Conservation (phyloP, 2,329 filamentous ascomycete genomes). For the Phialemonium atrogriseum region DNA sequence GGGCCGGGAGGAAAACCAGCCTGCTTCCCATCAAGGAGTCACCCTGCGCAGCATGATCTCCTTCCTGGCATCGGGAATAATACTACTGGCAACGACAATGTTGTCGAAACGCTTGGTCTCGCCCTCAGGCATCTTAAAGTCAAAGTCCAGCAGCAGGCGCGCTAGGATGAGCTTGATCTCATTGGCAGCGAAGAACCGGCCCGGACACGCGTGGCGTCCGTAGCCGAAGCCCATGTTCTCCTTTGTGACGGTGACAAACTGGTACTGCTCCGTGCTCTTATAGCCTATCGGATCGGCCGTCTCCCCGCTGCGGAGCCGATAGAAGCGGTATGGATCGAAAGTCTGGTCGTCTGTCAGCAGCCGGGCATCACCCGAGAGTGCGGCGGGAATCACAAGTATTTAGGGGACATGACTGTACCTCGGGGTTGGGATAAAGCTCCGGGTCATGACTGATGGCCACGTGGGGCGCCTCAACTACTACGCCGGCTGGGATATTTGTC, state of each 20-base stretch:
- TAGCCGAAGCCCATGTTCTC: conserved; percentile 28
- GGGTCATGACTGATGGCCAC: conserved; percentile 27
- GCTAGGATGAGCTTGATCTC: conserved; percentile 28
- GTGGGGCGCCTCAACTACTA: conserved; percentile 31
- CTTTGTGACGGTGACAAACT: conserved; percentile 29
- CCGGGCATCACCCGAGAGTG: no score
- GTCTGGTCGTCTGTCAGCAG: no score
- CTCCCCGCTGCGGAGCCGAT: conserved; percentile 14
- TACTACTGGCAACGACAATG: no score
- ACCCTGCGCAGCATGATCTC: no score
- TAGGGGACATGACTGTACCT: no score
- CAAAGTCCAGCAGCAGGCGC: conserved; percentile 18
- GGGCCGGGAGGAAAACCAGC: no score
- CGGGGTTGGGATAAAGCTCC: conserved; percentile 24
- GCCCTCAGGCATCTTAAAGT: conserved; percentile 17
- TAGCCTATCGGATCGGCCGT: conserved; percentile 14
- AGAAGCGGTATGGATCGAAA: conserved; percentile 32
- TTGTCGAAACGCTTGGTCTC: conserved; percentile 13
- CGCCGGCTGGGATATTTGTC: conserved; percentile 36
- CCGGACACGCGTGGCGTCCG: conserved; percentile 30
- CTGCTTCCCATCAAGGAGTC: no score
- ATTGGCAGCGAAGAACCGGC: conserved; percentile 28
- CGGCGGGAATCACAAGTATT: no score
- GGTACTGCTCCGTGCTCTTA: conserved; percentile 24
- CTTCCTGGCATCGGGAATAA: no score